Percentiles rank a stretch among this genome's conserved stretches.
These are phyloP conservation scores for Tuber brumale DNA, from an alignment of 495 filamentous ascomycete genomes.

Conservation along the genomic window DNA sequence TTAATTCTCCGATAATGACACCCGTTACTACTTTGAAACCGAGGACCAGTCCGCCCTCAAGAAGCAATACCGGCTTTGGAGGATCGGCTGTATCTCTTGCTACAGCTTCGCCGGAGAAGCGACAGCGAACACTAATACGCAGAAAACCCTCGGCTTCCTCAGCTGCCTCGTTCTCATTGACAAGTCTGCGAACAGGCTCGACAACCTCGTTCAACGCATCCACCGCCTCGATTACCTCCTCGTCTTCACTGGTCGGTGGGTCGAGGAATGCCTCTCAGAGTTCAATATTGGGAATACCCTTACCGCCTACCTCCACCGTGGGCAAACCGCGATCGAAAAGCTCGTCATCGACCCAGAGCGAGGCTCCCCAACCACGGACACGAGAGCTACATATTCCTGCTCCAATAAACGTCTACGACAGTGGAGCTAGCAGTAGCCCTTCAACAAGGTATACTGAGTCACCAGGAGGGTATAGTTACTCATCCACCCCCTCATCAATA, in stretches of 20 bases:
- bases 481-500: conserved; percentile 90
- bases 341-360: conserved; percentile 23
- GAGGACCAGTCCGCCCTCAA: conserved; percentile 27
- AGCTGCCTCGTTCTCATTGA: conserved; percentile 35
- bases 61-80: neutral
- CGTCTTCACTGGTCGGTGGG: conserved; percentile 30
- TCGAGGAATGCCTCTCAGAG: conserved; percentile 35
- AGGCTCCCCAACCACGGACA: conserved; percentile 27
- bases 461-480: conserved; percentile 80
- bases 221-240: conserved; percentile 32
- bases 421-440: conserved; percentile 65
- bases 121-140: conserved; percentile 30
- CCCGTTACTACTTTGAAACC: conserved; percentile 33
- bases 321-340: conserved; percentile 21
- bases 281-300: conserved; percentile 37
- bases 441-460: conserved; percentile 94
- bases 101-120: conserved; percentile 25
- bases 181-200: conserved; percentile 30
- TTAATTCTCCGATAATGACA: conserved; percentile 30
- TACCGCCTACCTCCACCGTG: conserved; percentile 32
- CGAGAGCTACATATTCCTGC: conserved; percentile 34
- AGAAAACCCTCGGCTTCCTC: conserved; percentile 30
- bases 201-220: conserved; percentile 36
- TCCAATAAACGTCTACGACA: conserved; percentile 25
- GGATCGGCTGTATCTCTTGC: conserved; percentile 23